Evolutionary conservation across 1,139 yeast species (phyloP).

Genomic region (Arxiozyma telluris): DNA sequence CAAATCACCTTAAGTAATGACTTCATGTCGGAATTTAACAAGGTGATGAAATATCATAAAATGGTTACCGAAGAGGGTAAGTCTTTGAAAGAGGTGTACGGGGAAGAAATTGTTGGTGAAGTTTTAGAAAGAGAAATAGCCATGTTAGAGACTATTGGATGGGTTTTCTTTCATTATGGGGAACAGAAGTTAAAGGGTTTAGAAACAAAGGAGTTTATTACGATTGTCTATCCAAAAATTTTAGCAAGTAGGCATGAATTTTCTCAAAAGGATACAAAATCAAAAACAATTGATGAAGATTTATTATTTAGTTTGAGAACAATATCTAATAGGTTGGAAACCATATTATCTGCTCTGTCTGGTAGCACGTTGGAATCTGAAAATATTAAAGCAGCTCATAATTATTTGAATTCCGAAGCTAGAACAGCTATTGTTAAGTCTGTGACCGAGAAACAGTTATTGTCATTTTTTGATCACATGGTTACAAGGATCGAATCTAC

Average conservation of each 20-base stretch:
- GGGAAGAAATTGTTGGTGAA: conserved; percentile 52
- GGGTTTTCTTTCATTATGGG: conserved; percentile 64
- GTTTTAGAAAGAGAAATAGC: conserved; percentile 60
- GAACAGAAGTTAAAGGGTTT: conserved; percentile 87
- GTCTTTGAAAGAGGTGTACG: conserved; percentile 50
- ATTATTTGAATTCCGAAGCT: conserved; percentile 14
- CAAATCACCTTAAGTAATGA: conserved; percentile 83
- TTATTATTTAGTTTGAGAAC: conserved; percentile 20
- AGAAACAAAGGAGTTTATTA: conserved; percentile 84
- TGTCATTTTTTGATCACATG: conserved; percentile 26
- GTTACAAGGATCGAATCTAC: conserved; percentile 28
- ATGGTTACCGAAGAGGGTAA: conserved; percentile 35
- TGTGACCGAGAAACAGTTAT: conserved; percentile 20
- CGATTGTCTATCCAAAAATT: conserved; percentile 64
- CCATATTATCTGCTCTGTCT: conserved; percentile 8
- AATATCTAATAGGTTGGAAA: conserved; percentile 14
- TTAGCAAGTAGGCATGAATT: conserved; percentile 46
- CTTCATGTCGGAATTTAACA: conserved; percentile 61
- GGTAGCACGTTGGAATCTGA: conserved; percentile 14
- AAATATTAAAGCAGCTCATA: conserved; percentile 6
- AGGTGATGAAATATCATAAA: conserved; percentile 47
- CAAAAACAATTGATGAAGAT: conserved; percentile 20
- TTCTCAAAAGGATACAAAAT: conserved; percentile 20
- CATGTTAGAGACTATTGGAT: conserved; percentile 61
- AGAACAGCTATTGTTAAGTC: conserved; percentile 14